Evolutionary conservation across 805 yeast species (phyloP), one percentile per base, ranked within the genome.

Genomic region (Candida sonorensis): DNA sequence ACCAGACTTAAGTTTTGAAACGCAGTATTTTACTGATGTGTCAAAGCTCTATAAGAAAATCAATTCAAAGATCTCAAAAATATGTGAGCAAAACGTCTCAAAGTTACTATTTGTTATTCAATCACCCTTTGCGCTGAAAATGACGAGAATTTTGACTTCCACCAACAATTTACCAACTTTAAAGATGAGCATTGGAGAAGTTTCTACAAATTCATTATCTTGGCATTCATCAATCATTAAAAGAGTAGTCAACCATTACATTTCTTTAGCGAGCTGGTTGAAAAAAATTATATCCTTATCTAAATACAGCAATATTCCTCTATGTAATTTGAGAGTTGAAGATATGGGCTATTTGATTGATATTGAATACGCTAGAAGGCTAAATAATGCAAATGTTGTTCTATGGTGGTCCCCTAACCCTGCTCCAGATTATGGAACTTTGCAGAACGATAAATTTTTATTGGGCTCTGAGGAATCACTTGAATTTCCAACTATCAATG

Each of bases 391-490:
- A 29, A 74, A 77, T 38, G 72, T 83, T 25, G 80, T 90, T 5
- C 61, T 94, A 19, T 92, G 98, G 97, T 92, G 98, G 97, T 83
- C 95, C 0, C 73, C 78, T 4, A 66, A 67, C 13, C 82, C 90
- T 1, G 57, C 70, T 27, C 90, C 96, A 0, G 96, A 86, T 49
- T 79, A 74, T 48, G 97, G 95, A 19, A 95, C 95, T 1, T 50
- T 62, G 26, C 88, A 86, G 52, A 72, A 69, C 45, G 92, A 82
- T 46, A 63, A 61, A 8, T 42, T 64, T 15, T 40, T 62, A 9
- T 51, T 62, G 15, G 45, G 57, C 10, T 56, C 65, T 41, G 81
- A 75, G 37, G 80, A 77, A 33, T 61, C 57, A 22, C 60, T 78
- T 27, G 76, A 74, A 22, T 78, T 85, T 42, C 88, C 94, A 10